These are phyloP conservation scores for Pinus albicaulis DNA, from an alignment of 75 land plant species.

Conservation along the genomic window DNA sequence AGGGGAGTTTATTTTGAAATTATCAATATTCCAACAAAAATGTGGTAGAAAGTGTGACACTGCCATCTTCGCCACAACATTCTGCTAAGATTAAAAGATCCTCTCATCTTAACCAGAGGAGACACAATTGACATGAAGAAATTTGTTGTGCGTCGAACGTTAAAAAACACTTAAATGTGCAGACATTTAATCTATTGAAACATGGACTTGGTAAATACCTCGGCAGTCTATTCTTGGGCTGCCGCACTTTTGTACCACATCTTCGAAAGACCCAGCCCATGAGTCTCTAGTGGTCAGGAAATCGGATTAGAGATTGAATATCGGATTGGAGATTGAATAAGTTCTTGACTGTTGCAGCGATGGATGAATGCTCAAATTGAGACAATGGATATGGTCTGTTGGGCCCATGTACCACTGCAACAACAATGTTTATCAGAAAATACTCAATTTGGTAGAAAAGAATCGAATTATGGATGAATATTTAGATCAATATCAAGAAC, in stretches of 20 bases:
- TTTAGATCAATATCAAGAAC: background rate
- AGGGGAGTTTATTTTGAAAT: no score
- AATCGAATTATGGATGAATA: background rate
- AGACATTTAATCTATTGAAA: no score
- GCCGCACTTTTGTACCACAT: slow-evolving; percentile 41
- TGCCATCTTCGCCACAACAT: no score
- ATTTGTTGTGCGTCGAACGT: no score
- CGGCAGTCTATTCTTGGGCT: slow-evolving; percentile 87
- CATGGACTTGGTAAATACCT: slow-evolving; percentile 12
- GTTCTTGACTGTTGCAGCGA: slow-evolving; percentile 91
- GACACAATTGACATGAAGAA: no score
- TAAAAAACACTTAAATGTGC: no score
- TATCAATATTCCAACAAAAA: no score
- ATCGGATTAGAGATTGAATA: no score
- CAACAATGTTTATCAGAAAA: background rate
- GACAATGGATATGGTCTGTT: slow-evolving; percentile 64
- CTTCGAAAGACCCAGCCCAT: slow-evolving; percentile 95
- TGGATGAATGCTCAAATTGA: slow-evolving; percentile 88
- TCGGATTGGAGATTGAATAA: slow-evolving; percentile 77
- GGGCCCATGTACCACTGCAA: slow-evolving; percentile 69
- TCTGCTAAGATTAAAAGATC: no score
- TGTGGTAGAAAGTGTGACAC: no score
- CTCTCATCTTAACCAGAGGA: no score
- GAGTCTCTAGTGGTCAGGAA: slow-evolving; percentile 82
- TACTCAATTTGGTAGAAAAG: background rate